These are phyloP conservation scores for Penicillium goetzii DNA, from an alignment of 495 filamentous ascomycete species.

Conservation along the genomic window DNA sequence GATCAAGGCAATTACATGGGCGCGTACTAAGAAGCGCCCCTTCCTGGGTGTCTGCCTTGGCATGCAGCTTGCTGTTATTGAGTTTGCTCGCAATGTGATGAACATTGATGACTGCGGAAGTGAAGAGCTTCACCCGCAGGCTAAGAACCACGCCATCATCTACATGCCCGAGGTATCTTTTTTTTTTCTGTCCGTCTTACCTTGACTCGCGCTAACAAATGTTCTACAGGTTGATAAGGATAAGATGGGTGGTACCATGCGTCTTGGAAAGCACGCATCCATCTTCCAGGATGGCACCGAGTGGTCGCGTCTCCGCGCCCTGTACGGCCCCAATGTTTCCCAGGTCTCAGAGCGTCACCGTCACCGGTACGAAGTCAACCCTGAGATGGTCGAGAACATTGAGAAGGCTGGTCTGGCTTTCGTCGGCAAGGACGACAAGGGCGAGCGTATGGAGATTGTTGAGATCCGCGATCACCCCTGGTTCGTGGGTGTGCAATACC, in stretches of 20 bases:
- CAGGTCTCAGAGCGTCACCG: conserved; percentile 54
- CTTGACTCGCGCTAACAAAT: neutral
- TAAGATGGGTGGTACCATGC: conserved; percentile 89
- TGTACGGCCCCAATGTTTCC: conserved; percentile 61
- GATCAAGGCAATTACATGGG: conserved; percentile 81
- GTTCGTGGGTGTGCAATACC: conserved; percentile 89
- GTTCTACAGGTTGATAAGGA: conserved; percentile 53
- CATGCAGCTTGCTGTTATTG: conserved; percentile 92
- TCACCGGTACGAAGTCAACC: conserved; percentile 53
- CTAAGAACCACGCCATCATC: conserved; percentile 68
- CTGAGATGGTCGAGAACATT: conserved; percentile 40
- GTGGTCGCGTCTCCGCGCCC: conserved; percentile 74
- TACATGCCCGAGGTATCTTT: conserved; percentile 84
- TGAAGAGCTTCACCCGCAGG: conserved; percentile 63
- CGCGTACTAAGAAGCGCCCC: conserved; percentile 76
- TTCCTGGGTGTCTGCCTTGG: conserved; percentile 94
- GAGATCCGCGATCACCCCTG: conserved; percentile 89
- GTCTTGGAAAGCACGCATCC: conserved; percentile 75
- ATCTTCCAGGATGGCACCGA: conserved; percentile 77
- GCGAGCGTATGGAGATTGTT: conserved; percentile 87
- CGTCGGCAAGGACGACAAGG: conserved; percentile 76
- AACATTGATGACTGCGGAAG: conserved; percentile 62
- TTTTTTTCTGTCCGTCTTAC: neutral
- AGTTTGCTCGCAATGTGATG: conserved; percentile 77
- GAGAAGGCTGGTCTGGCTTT: conserved; percentile 42